phyloP scores from a whole-genome alignment of 2,329 filamentous ascomycete species.

The Talaromyces sp. region DNA sequence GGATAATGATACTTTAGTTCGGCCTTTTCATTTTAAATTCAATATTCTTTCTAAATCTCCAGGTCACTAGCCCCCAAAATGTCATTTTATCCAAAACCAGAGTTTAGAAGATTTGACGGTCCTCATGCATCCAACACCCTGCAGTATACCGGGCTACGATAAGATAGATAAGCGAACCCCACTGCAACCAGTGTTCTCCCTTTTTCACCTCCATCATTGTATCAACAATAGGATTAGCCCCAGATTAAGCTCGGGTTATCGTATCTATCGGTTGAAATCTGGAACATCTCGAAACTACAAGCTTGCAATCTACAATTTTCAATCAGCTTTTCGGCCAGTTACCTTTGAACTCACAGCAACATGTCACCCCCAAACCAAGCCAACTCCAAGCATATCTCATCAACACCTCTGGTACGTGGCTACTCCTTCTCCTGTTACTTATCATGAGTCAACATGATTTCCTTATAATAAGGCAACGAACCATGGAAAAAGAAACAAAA shows the following conservation, averaged over 20 bases:
- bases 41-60: no score
- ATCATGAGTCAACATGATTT: neutral
- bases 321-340: neutral
- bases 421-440: neutral
- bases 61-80: no score
- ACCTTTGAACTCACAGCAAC: neutral
- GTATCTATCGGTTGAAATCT: neutral
- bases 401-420: constrained; percentile 37
- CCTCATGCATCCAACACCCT: neutral
- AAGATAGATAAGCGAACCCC: constrained; percentile 6
- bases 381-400: constrained; percentile 35
- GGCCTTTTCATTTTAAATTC: neutral
- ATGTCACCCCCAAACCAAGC: constrained; percentile 23
- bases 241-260: neutral
- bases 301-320: neutral
- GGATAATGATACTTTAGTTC: constrained; percentile 16
- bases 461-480: neutral
- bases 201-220: constrained; percentile 3
- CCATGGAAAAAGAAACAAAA: neutral
- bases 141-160: neutral
- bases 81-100: neutral
- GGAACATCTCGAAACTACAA: neutral
- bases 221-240: constrained; percentile 13
- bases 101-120: neutral
- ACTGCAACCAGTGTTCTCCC: neutral